phyloP scores from a whole-genome alignment of 2,329 filamentous ascomycete species.

The Aspergillus pseudotamarii region DNA sequence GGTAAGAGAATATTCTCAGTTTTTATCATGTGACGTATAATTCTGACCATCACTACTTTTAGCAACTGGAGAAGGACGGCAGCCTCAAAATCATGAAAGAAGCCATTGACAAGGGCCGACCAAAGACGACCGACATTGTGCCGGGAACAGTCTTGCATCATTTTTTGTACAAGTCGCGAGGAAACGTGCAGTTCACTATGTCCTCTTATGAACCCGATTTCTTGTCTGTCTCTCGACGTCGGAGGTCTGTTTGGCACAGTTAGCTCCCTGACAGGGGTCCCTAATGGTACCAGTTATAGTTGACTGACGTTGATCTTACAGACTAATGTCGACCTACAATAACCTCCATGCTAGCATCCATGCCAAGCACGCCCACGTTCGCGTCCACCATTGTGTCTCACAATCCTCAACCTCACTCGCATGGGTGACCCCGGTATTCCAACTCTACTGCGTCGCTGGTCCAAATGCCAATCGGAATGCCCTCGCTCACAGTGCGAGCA shows the following conservation, averaged over 20 bases:
- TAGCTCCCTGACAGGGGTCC: too few species aligned
- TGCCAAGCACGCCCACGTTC: conserved; percentile 78
- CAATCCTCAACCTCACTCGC: conserved; percentile 78
- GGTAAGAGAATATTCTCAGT: conserved; percentile 38
- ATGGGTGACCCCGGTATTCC: conserved; percentile 89
- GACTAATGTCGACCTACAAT: conserved; percentile 81
- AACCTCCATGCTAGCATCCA: conserved; percentile 84
- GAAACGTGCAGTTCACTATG: conserved; percentile 96
- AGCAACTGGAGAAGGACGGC: conserved; percentile 75
- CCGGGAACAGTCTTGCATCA: conserved; percentile 81
- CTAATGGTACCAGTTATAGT: not conserved
- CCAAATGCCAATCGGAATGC: conserved; percentile 64
- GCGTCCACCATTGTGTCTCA: conserved; percentile 78
- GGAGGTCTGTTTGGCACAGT: conserved; percentile 52
- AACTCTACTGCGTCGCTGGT: conserved; percentile 92
- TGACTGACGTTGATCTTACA: conserved; percentile 27
- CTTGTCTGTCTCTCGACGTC: conserved; percentile 58
- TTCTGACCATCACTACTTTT: conserved; percentile 15
- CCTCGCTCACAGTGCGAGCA: conserved; percentile 83
- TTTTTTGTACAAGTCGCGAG: conserved; percentile 92
- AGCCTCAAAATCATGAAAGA: conserved; percentile 73
- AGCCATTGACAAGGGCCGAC: conserved; percentile 72
- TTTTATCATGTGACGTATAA: not conserved
- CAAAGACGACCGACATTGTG: conserved; percentile 72
- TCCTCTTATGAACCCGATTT: conserved; percentile 76